These are phyloP conservation scores for Naganishia kalamii DNA, from an alignment of 768 basidiomycete species.

Conservation along the genomic window DNA sequence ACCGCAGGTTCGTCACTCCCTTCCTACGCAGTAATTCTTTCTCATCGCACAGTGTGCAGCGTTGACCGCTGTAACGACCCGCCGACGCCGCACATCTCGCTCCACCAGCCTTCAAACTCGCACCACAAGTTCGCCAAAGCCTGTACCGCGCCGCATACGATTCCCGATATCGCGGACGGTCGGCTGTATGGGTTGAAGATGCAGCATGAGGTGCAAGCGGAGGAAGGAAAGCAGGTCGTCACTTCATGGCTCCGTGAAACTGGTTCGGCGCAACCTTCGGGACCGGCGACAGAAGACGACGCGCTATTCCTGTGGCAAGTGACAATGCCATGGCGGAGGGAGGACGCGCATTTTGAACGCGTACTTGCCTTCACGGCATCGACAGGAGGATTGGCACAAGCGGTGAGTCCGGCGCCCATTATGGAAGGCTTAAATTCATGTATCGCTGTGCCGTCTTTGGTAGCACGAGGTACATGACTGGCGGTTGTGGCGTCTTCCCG, in stretches of 20 bases:
- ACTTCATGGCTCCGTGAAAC: background rate
- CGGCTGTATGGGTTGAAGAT: slow-evolving; percentile 29
- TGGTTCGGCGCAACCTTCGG: background rate
- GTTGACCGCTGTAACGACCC: slow-evolving; percentile 42
- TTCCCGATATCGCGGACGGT: slow-evolving; percentile 40
- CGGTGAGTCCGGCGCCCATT: slow-evolving; percentile 1
- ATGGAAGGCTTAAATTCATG: background rate
- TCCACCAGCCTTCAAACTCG: slow-evolving; percentile 42
- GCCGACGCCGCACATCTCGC: slow-evolving; percentile 43
- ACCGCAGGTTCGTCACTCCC: slow-evolving; percentile 29
- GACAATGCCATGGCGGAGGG: background rate
- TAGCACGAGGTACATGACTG: background rate
- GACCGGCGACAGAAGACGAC: background rate
- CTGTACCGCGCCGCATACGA: slow-evolving; percentile 29
- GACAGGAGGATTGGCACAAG: slow-evolving; percentile 22
- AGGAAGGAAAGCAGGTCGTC: background rate
- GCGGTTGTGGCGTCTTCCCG: background rate
- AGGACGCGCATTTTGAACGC: background rate
- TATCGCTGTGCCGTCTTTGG: background rate
- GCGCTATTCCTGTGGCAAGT: slow-evolving; percentile 17
- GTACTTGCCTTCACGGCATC: slow-evolving; percentile 15
- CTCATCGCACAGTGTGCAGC: background rate
- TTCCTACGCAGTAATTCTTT: background rate
- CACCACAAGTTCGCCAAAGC: slow-evolving; percentile 41
- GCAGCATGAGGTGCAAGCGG: slow-evolving; percentile 20